phyloP scores from a whole-genome alignment of 208 protist genomes.

The Wallacemonas sp. region DNA sequence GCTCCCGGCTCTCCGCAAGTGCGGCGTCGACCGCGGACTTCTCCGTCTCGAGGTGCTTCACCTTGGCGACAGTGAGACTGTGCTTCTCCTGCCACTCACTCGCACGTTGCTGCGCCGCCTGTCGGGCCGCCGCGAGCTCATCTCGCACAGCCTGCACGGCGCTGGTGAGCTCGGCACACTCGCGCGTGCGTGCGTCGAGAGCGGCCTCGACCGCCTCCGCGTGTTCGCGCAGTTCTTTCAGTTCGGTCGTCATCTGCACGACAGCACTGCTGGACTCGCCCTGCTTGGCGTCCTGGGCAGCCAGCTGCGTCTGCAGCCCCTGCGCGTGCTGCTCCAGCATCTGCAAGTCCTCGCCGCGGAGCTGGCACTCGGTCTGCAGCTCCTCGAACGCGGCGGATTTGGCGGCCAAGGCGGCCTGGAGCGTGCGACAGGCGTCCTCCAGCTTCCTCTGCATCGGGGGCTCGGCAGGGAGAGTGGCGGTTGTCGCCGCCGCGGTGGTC shows the following conservation, averaged over 20 bases:
- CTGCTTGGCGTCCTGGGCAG: not conserved
- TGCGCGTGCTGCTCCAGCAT: constrained; percentile 18
- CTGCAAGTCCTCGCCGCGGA: constrained; percentile 29
- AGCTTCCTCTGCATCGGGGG: constrained; percentile 12
- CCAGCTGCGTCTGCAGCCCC: constrained; percentile 6
- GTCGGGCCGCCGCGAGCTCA: not conserved
- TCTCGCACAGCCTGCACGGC: not conserved
- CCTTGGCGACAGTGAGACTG: constrained; percentile 11
- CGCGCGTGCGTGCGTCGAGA: constrained; percentile 10
- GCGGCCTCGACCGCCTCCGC: not conserved
- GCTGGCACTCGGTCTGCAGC: constrained; percentile 42
- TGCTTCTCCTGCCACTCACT: constrained; percentile 11
- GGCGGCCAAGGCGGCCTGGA: constrained; percentile 28
- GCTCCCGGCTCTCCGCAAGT: constrained; percentile 21
- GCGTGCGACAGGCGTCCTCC: constrained; percentile 48
- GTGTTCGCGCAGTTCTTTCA: not conserved
- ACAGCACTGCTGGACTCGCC: not conserved
- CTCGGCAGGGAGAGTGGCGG: not conserved
- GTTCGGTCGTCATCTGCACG: constrained; percentile 1
- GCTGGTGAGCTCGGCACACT: not conserved
- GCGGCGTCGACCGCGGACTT: constrained; percentile 17
- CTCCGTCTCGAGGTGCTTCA: constrained; percentile 30
- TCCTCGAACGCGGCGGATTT: constrained; percentile 20
- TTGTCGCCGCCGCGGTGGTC: not conserved
- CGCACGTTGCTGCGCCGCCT: not conserved